phyloP scores from a whole-genome alignment of 1,284 basidiomycete species.

The Meripilus lineatus region DNA sequence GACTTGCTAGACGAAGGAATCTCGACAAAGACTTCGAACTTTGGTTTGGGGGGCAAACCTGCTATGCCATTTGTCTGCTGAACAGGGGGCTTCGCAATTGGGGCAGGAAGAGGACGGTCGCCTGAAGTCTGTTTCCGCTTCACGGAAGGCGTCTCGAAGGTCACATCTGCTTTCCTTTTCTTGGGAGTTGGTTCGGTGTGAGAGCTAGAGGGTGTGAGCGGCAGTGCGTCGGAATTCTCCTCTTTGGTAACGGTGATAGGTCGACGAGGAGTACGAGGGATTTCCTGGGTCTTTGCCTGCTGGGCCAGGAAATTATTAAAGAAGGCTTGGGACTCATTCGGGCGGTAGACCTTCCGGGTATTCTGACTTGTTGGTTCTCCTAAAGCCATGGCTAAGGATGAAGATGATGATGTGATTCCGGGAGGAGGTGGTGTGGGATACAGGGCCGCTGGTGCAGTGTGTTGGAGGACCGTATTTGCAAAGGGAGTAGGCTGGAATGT shows the following conservation, averaged over 20 bases:
- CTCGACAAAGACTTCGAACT: slow-evolving; percentile 52
- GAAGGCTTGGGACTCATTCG: slow-evolving; percentile 55
- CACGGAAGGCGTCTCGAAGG: slow-evolving; percentile 30
- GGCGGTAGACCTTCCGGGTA: slow-evolving; percentile 33
- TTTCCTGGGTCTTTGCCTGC: slow-evolving; percentile 28
- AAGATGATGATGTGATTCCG: slow-evolving; percentile 55
- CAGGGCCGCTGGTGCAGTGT: slow-evolving; percentile 47
- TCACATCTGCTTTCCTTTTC: slow-evolving; percentile 42
- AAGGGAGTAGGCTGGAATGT: slow-evolving; percentile 49
- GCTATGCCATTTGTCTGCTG: slow-evolving; percentile 5
- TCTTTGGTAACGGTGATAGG: slow-evolving; percentile 1
- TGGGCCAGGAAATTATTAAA: slow-evolving; percentile 61
- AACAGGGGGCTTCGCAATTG: background rate
- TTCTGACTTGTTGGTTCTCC: slow-evolving; percentile 34
- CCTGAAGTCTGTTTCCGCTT: slow-evolving; percentile 21
- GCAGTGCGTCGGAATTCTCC: slow-evolving; percentile 47
- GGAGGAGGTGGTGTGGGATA: slow-evolving; percentile 70
- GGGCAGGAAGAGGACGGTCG: background rate
- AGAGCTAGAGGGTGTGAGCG: slow-evolving; percentile 24
- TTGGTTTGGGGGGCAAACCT: slow-evolving; percentile 16
- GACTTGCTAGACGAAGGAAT: slow-evolving; percentile 43
- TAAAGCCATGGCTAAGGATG: slow-evolving; percentile 69
- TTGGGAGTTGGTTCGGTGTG: slow-evolving; percentile 40
- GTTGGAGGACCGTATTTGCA: slow-evolving; percentile 59
- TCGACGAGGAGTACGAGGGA: slow-evolving; percentile 10